phyloP scores from a whole-genome alignment of 2,329 filamentous ascomycete genomes.

The Bipolaris cookei region DNA sequence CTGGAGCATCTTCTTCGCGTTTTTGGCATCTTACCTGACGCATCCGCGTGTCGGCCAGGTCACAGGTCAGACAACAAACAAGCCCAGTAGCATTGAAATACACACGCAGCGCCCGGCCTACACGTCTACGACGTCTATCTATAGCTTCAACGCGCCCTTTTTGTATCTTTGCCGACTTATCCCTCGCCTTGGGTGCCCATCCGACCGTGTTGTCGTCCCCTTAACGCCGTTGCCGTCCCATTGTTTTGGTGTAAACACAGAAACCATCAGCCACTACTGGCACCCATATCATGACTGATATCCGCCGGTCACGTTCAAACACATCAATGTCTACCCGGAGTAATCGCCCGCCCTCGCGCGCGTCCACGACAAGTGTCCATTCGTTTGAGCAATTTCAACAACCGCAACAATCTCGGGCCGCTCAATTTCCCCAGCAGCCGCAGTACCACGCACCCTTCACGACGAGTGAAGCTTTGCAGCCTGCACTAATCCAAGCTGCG shows the following conservation, averaged over 20 bases:
- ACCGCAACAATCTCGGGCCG: constrained; percentile 24
- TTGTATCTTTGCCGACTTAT: not conserved
- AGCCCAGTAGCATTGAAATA: constrained; percentile 13
- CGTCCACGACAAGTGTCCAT: constrained; percentile 57
- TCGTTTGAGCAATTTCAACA: constrained; percentile 46
- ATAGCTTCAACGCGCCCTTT: constrained; percentile 2
- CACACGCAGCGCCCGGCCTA: constrained; percentile 6
- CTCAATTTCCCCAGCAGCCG: constrained; percentile 29
- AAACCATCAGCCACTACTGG: constrained; percentile 21
- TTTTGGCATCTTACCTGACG: constrained; percentile 11
- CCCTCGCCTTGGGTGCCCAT: not conserved
- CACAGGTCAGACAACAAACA: constrained; percentile 26
- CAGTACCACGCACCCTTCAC: constrained; percentile 40
- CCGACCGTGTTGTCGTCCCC: constrained; percentile 6
- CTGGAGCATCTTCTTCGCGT: constrained; percentile 19
- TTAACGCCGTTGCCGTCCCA: constrained; percentile 22
- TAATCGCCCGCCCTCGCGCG: constrained; percentile 55
- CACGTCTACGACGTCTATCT: constrained; percentile 3
- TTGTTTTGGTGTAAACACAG: constrained; percentile 48
- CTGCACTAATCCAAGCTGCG: constrained; percentile 44
- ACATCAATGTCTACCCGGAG: constrained; percentile 53
- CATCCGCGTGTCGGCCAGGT: constrained; percentile 18
- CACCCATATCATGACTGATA: constrained; percentile 45
- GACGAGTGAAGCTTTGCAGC: constrained; percentile 38
- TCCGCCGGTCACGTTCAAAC: constrained; percentile 54